Evolutionary conservation across 2,329 filamentous ascomycete genomes (phyloP).

Genomic region (Macrophomina phaseolina): DNA sequence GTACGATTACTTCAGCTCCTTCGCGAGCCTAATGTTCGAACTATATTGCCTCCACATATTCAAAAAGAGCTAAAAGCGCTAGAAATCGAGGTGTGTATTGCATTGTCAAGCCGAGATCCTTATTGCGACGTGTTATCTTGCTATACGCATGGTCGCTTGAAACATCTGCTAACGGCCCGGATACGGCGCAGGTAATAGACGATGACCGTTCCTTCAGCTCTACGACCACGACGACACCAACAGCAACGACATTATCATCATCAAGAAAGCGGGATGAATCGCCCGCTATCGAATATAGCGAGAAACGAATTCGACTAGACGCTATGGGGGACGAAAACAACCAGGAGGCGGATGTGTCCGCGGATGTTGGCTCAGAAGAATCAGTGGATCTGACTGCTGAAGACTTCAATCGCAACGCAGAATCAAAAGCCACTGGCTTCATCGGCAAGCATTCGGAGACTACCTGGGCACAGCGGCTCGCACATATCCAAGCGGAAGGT

Average conservation of each 20-base stretch:
- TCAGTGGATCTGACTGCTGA: slow-evolving; percentile 36
- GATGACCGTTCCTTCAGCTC: too few relatives aligned
- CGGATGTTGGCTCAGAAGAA: slow-evolving; percentile 36
- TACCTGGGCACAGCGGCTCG: slow-evolving; percentile 38
- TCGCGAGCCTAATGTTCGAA: slow-evolving; percentile 31
- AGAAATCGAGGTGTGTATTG: slow-evolving; percentile 11
- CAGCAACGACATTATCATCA: too few relatives aligned
- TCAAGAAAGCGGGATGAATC: too few relatives aligned
- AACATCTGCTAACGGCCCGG: not conserved
- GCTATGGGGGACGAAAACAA: slow-evolving; percentile 24
- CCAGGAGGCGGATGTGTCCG: slow-evolving; percentile 35
- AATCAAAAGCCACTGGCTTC: slow-evolving; percentile 36
- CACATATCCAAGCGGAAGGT: slow-evolving; percentile 29
- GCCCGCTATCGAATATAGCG: slow-evolving; percentile 24
- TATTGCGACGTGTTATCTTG: too few relatives aligned
- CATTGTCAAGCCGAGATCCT: too few relatives aligned
- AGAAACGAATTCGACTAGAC: slow-evolving; percentile 25
- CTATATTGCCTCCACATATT: slow-evolving; percentile 28
- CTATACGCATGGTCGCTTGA: too few relatives aligned
- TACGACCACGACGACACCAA: too few relatives aligned
- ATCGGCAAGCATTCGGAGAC: slow-evolving; percentile 34
- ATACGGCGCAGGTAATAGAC: too few relatives aligned
- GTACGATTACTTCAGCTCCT: slow-evolving; percentile 38
- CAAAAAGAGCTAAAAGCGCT: not conserved
- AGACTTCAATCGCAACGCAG: slow-evolving; percentile 33